Conservation (phyloP, 2,329 filamentous ascomycete genomes). For the Microsporum audouinii region DNA sequence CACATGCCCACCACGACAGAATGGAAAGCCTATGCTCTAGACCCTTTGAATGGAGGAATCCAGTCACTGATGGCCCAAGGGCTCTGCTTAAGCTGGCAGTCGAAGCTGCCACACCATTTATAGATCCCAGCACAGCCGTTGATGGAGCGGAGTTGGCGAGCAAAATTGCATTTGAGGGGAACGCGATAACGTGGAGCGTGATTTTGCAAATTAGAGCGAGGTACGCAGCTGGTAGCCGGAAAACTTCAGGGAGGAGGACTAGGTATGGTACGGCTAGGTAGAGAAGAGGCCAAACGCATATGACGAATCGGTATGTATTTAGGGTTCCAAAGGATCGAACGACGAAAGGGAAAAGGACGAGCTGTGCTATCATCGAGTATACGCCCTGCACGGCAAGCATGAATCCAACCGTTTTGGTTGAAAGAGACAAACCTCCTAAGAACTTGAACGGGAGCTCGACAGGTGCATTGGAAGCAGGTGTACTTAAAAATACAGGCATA, state of each 20-base stretch:
- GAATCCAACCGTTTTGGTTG: conserved; percentile 72
- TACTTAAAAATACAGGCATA: conserved; percentile 82
- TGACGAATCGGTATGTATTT: conserved; percentile 67
- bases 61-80: conserved; percentile 79
- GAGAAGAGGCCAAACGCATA: conserved; percentile 72
- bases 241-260: conserved; percentile 60
- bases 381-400: conserved; percentile 81
- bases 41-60: conserved; percentile 70
- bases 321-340: conserved; percentile 66
- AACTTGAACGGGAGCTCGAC: conserved; percentile 73
- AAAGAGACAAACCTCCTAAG: conserved; percentile 70
- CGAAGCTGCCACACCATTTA: conserved; percentile 86
- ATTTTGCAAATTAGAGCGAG: conserved; percentile 79
- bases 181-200: conserved; percentile 80
- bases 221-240: conserved; percentile 66
- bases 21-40: conserved; percentile 72
- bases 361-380: conserved; percentile 78
- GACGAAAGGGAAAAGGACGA: conserved; percentile 71
- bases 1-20: conserved; percentile 86
- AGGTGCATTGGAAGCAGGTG: conserved; percentile 41
- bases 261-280: conserved; percentile 85
- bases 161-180: conserved; percentile 80
- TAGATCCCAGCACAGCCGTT: conserved; percentile 71
- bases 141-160: conserved; percentile 80
- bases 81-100: conserved; percentile 81